Evolutionary conservation across 805 yeast genomes (phyloP), one percentile per base, ranked within the genome.

Genomic region (Yamadazyma laniorum): DNA sequence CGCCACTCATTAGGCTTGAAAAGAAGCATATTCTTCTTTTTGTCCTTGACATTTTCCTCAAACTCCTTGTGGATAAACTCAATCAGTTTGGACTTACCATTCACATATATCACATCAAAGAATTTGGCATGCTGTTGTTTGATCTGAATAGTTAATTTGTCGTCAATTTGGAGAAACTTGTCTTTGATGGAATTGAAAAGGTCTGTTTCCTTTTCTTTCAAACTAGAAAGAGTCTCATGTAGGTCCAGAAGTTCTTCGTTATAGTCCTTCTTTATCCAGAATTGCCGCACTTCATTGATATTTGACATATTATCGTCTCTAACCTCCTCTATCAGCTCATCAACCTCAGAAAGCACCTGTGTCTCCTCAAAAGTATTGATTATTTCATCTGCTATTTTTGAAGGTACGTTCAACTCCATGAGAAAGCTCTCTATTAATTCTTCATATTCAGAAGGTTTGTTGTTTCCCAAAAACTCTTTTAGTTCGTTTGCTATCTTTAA

Each of bases 1-100:
- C 89, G 80, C 54, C 75, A 69, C 1, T 65, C 58, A 21, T 64
- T 59, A 0, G 70, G 60, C 15, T 81, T 53, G 61, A 74, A 67
- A 3, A 75, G 52, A 0, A 79, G 58, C 14, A 69, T 63, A 6
- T 64, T 60, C 15, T 75, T 71, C 33, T 69, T 68, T 35, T 39
- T 66, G 45, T 49, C 67, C 39, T 53, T 50, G 28, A 56, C 47
- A 39, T 62, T 59, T 13, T 45, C 35, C 5, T 45, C 50, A 22
- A 48, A 60, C 32, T 36, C 25, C 28, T 37, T 50, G 39, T 39
- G 32, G 1, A 53, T 47, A 8, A 39, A 45, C 9, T 51, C 58
- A 7, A 59, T 50, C 48, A 53, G 53, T 33, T 57, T 63, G 15
- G 58, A 51, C 16, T 65, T 59, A 0, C 76, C 79, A 5, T 66